Base-by-base conservation (phyloP, 192 early-diverging fungal genomes). In the Dissophora ornata region DNA sequence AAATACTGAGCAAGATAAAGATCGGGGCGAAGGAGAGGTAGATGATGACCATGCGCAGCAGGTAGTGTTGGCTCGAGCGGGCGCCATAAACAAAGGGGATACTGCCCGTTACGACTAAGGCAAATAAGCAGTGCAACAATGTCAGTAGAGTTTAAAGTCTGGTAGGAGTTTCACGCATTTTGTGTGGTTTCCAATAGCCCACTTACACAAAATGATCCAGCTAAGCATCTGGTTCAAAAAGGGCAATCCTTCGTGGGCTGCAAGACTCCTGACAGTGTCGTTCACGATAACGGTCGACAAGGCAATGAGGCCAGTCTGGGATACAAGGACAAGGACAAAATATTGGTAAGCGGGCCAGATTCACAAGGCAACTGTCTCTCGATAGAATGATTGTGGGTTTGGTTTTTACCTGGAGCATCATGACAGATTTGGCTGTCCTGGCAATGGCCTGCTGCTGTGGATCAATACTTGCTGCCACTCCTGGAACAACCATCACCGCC, bases 1-100 rank as follows among this genome's bases (percentile, higher is more conserved):
- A 95, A n/a, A 93, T 87, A 45, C 91, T 94, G n/a, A 98, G 79
- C 54, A 97, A 75, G 28, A 94, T 84, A 67, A 97, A 95, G 21
- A 92, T 82, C 19, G 95, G 91, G 4, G 92, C 92, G 85, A 98
- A 97, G 9, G 94, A 86, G 48, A 96, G 80, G 65, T 90, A 96
- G 45, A 98, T 91, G 8, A 90, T 88, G 13, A 89, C 84, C 36
- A 98, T 83, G 10, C 96, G 88, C 36, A 93, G 81, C 28, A 96
- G 67, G 56, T 85, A 95, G 69, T 95, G 93, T 67, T 94, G 89
- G 28, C 83, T 84, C 42, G 79, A 71, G 1, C 83, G 56, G 16
- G 85, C 79, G 26, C 83, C 74, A 74, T 93, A 90, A 6, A 92
- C 47, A 49, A 88, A 85, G 8, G 92, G 92, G 22, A 90, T 87